Percentiles rank a stretch among this genome's conserved stretches.
phyloP scores from a whole-genome alignment of 139 green algal species.

The Chlorella sorokiniana region DNA sequence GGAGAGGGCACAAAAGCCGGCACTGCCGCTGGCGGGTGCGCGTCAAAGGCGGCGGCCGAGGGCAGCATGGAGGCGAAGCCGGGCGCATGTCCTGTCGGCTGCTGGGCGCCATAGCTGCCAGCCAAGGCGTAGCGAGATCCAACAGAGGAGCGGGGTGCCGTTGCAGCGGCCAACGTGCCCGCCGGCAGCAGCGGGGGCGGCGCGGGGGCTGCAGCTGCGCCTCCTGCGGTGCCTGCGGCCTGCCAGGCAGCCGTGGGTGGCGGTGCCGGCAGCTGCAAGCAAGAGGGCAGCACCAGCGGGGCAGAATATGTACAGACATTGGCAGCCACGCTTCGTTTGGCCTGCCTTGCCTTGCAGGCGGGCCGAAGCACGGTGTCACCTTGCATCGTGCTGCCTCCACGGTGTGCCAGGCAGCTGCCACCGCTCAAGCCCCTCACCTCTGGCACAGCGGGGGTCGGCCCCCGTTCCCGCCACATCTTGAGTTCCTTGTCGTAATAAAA shows the following conservation, averaged over 20 bases:
- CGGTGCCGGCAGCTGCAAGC: too few relatives aligned
- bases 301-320: too few relatives aligned
- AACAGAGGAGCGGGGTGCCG: background rate
- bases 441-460: conserved; percentile 24
- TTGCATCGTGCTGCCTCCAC: too few relatives aligned
- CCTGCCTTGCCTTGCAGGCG: too few relatives aligned
- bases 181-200: background rate
- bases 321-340: too few relatives aligned
- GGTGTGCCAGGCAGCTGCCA: too few relatives aligned
- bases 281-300: too few relatives aligned
- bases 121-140: conserved; percentile 14
- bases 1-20: too few relatives aligned
- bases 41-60: background rate
- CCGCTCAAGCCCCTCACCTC: background rate
- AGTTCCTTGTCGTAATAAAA: conserved; percentile 78
- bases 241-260: background rate
- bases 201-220: too few relatives aligned
- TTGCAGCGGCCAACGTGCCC: too few relatives aligned
- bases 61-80: background rate
- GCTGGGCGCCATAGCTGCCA: background rate
- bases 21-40: background rate
- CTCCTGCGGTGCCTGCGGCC: background rate
- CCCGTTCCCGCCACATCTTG: conserved; percentile 63
- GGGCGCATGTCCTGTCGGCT: background rate
- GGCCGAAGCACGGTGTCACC: too few relatives aligned